phyloP scores from a whole-genome alignment of 2,329 filamentous ascomycete species.

The Colletotrichum chrysophilum region DNA sequence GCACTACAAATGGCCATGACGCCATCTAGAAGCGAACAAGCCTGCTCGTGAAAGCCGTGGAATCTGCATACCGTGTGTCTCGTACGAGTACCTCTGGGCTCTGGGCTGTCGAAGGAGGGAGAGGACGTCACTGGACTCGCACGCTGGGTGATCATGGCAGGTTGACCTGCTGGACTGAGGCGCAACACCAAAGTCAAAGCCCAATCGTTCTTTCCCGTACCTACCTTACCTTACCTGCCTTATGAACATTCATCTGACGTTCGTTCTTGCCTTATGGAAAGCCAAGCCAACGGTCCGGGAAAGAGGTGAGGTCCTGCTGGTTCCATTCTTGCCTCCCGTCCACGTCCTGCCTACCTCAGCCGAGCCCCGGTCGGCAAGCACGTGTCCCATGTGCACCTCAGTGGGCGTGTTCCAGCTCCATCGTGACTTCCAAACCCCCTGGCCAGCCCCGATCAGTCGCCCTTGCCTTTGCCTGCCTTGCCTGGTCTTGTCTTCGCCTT shows the following conservation, averaged over 20 bases:
- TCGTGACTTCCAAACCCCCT: conserved; percentile 6
- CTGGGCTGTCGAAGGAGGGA: background rate
- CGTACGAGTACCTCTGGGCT: background rate
- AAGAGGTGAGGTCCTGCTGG: background rate
- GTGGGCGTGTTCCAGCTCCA: conserved; percentile 1
- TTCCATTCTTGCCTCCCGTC: background rate
- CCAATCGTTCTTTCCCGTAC: background rate
- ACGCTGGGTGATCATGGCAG: background rate
- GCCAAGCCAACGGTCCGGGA: background rate
- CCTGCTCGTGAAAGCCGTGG: background rate
- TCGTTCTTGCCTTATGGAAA: background rate
- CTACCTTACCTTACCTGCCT: background rate
- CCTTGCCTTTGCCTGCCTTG: background rate
- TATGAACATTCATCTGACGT: background rate
- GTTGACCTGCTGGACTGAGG: background rate
- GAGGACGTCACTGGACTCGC: background rate
- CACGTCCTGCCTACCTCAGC: background rate
- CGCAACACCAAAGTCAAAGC: background rate
- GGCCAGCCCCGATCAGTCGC: conserved; percentile 1
- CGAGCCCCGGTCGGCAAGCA: background rate
- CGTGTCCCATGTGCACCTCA: conserved; percentile 1
- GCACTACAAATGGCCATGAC: background rate
- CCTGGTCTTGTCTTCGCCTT: background rate
- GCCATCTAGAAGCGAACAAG: background rate
- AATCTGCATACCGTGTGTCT: background rate